Evolutionary conservation across 805 yeast species (phyloP), one percentile per base, ranked within the genome.

Genomic region (Kluyveromyces siamensis): DNA sequence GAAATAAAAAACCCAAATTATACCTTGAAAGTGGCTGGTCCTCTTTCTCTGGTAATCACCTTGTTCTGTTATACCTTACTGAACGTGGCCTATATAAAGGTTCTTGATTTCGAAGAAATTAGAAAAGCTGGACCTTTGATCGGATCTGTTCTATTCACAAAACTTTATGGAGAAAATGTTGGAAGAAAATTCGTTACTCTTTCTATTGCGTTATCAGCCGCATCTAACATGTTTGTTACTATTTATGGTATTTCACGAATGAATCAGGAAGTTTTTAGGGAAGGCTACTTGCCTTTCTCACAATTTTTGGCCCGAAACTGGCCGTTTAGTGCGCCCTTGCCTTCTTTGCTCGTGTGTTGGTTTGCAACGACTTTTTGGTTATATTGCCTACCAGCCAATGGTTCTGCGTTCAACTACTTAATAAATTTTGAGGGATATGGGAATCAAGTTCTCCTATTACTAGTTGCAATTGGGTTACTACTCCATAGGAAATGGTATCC

Each of bases 231-330:
- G 2, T 73, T 80, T 60, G 85, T 81, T 10, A 83, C 79, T 1
- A 54, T 79, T 16, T 81, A 80, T 58, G 72, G 80, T 5, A 68
- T 78, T 10, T 77, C 84, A 0, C 69, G 87, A 58, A 75, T 77
- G 68, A 77, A 77, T 52, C 87, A 81, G 58, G 86, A 81, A 60
- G 76, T 77, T 5, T 80, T 81, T 54, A 68, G 83, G 49, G 85
- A 80, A 55, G 86, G 86, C 0, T 77, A 71, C 49, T 57, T 80
- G 13, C 87, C 87, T 9, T 76, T 68, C 48, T 72, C 82, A 2
- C 58, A 55, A 19, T 53, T 67, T 33, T 67, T 80, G 74, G 78
- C 84, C 0, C 72, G 78, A 7, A 80, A 80, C 52, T 71, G 73
- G 70, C 82, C 81, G 1, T 65, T 61, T 50, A 76, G 75, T 18